phyloP scores from a whole-genome alignment of 495 filamentous ascomycete genomes.

The Talaromyces stipitatus region DNA sequence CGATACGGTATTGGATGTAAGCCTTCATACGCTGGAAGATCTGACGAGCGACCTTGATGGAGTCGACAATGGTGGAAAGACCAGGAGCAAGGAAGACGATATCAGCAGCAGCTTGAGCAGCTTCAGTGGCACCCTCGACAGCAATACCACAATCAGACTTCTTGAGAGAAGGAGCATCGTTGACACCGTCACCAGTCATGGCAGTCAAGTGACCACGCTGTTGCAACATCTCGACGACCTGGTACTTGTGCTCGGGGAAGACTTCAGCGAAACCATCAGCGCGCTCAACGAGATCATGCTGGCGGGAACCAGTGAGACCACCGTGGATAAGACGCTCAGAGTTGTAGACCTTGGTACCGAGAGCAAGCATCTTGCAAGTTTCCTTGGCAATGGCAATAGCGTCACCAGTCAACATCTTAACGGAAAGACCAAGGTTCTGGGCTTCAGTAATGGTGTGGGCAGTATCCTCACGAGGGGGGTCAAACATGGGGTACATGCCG shows the following conservation, averaged over 20 bases:
- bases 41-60: slow-evolving; percentile 71
- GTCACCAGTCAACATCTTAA: slow-evolving; percentile 78
- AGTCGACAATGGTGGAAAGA: slow-evolving; percentile 68
- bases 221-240: slow-evolving; percentile 71
- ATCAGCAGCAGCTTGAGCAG: slow-evolving; percentile 69
- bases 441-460: slow-evolving; percentile 72
- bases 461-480: slow-evolving; percentile 70
- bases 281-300: slow-evolving; percentile 69
- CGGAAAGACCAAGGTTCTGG: slow-evolving; percentile 65
- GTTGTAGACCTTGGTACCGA: slow-evolving; percentile 73
- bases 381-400: slow-evolving; percentile 74
- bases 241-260: slow-evolving; percentile 73
- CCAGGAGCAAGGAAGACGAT: slow-evolving; percentile 74
- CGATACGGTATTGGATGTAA: slow-evolving; percentile 76
- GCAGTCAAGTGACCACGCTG: slow-evolving; percentile 67
- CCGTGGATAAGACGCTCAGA: slow-evolving; percentile 67
- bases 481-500: slow-evolving; percentile 73
- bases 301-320: slow-evolving; percentile 63
- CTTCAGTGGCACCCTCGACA: slow-evolving; percentile 70
- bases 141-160: slow-evolving; percentile 72
- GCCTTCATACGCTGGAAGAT: slow-evolving; percentile 82
- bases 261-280: slow-evolving; percentile 72
- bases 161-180: slow-evolving; percentile 66
- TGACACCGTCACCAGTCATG: slow-evolving; percentile 72
- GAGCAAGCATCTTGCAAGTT: slow-evolving; percentile 73